Evolutionary conservation across 2,329 filamentous ascomycete species (phyloP).

Genomic region (Alternaria ventricosa): DNA sequence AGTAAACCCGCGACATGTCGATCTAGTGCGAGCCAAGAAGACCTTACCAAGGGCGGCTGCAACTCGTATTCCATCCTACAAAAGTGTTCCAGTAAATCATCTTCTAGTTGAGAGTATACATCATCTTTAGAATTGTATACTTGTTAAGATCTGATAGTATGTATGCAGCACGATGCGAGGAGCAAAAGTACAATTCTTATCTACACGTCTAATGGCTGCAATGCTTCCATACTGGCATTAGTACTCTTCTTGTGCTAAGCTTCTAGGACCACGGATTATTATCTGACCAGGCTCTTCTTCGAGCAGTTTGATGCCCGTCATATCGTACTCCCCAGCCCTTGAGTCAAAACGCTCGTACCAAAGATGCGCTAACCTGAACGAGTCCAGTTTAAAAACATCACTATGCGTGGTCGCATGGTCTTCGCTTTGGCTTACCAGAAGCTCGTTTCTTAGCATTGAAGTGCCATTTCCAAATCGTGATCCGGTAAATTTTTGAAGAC

Average conservation of each 20-base stretch:
- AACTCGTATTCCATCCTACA: background rate
- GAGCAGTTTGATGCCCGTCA: background rate
- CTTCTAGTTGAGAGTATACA: background rate
- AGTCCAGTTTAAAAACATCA: background rate
- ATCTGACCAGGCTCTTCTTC: background rate
- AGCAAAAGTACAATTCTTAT: background rate
- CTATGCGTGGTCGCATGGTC: background rate
- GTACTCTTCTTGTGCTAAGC: background rate
- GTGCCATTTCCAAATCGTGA: background rate
- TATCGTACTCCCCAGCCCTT: background rate
- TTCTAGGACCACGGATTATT: background rate
- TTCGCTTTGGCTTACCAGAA: background rate
- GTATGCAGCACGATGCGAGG: background rate
- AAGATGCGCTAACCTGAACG: background rate
- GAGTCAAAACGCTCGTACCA: background rate
- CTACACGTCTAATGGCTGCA: background rate
- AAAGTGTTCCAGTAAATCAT: background rate
- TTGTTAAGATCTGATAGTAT: background rate
- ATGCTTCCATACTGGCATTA: background rate
- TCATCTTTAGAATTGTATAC: background rate
- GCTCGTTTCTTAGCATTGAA: background rate
- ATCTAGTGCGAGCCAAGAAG: background rate
- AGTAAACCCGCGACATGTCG: background rate
- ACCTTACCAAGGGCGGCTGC: background rate
- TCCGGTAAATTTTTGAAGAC: background rate